Evolutionary conservation across 1,284 basidiomycete species (phyloP).

Genomic region (Vanrija sp.): DNA sequence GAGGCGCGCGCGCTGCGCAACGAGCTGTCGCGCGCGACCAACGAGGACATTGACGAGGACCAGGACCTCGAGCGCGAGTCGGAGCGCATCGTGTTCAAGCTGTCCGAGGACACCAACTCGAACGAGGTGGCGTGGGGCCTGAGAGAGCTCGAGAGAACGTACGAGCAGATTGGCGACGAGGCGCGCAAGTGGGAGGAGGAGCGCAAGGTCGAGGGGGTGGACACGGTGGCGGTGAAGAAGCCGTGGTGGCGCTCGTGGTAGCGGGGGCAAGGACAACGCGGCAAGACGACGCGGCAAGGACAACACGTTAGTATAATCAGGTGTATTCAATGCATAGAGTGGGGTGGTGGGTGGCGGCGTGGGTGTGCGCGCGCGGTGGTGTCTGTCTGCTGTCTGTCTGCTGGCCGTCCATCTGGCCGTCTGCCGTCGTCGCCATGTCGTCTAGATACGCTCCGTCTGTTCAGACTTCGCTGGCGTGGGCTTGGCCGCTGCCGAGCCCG

Average conservation of each 20-base stretch:
- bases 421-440: background rate
- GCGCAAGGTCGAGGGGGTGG: constrained; percentile 10
- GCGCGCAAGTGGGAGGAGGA: constrained; percentile 12
- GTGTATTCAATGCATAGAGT: background rate
- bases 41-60: constrained; percentile 26
- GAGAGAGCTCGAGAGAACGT: constrained; percentile 32
- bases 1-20: constrained; percentile 14
- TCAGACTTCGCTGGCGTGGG: background rate
- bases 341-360: background rate
- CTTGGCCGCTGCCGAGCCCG: no score
- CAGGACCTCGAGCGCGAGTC: constrained; percentile 21
- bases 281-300: no score
- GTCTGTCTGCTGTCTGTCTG: no score
- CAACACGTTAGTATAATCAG: no score
- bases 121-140: constrained; percentile 34
- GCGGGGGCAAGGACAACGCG: no score
- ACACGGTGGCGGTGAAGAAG: constrained; percentile 10
- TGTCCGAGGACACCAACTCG: constrained; percentile 36
- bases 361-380: background rate
- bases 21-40: constrained; percentile 18
- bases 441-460: background rate
- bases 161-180: constrained; percentile 26
- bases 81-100: constrained; percentile 35
- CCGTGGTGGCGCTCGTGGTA: background rate
- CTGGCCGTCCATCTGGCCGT: no score